Base-by-base conservation (phyloP, 2,329 filamentous ascomycete genomes). In the Fusarium scirpi region DNA sequence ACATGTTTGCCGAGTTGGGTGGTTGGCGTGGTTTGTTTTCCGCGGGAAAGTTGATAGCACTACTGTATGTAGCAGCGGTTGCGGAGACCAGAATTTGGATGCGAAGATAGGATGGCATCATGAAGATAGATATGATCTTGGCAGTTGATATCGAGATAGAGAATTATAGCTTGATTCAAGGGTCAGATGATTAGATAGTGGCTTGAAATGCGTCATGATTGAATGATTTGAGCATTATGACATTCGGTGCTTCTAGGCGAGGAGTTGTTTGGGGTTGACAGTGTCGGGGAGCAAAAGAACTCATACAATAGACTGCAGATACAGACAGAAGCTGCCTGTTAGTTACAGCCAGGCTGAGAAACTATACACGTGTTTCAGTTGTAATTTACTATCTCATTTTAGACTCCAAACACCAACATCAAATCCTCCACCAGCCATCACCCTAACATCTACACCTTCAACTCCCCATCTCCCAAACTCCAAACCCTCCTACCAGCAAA, bases 401-500 rank as follows among this genome's bases (percentile, higher is more conserved):
- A 22, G 29, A 55, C 62, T 48, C 52, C 45, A 47, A 68, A 55
- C 67, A 63, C 57, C 62, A 52, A 12, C 44, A 48, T 30, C 63
- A 48, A 22, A 25, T 43, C 5, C 16, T 34, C 7, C 16, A 16
- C 43, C 18, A 29, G 41, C 25, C n/a, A 27, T 20, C 18, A 25
- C 22, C 18, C 5, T 22, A 34, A 22, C 46, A 49, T 34, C 40
- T 44, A 64, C 57, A 60, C 3, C 13, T 30, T 47, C 5, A 22
- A 9, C 30, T 20, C 30, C 1, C 11, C 43, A 25, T 44, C 22
- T n/a, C 16, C 15, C n/a, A 62, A 51, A 51, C 70, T 70, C 74
- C 74, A 85, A 34, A 85, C 81, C 72, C 71, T 82, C 48, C 70
- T 73, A 0, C 87, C 86, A 4, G 73, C 79, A 65, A 84, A 85